phyloP scores from a whole-genome alignment of 352 stramenopile species.

The Pythium rishiriense region DNA sequence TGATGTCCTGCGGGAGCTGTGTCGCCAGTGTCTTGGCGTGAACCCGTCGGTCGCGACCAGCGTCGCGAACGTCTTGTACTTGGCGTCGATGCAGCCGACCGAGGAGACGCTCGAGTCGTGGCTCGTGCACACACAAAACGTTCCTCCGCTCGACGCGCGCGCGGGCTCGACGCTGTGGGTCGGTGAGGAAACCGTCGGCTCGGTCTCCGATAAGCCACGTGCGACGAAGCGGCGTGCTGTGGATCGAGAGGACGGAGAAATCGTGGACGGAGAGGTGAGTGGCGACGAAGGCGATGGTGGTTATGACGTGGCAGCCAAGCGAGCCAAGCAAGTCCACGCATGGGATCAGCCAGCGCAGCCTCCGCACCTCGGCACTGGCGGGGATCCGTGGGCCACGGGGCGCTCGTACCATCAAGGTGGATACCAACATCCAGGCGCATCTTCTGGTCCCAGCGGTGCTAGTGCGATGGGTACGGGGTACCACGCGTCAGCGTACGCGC shows the following conservation, averaged over 20 bases:
- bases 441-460: too few relatives aligned
- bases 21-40: constrained; percentile 50
- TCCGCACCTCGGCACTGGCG: neutral
- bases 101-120: constrained; percentile 41
- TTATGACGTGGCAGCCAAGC: constrained; percentile 12
- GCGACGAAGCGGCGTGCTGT: neutral
- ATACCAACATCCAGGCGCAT: neutral
- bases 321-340: constrained; percentile 18
- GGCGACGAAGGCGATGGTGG: constrained; percentile 32
- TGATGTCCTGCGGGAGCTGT: constrained; percentile 56
- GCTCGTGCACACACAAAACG: constrained; percentile 59
- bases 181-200: neutral
- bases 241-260: constrained; percentile 23
- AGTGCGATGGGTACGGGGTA: too few relatives aligned
- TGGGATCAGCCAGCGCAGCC: constrained; percentile 24
- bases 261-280: constrained; percentile 63
- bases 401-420: neutral
- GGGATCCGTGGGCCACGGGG: neutral
- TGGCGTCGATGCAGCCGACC: constrained; percentile 60
- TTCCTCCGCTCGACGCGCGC: constrained; percentile 41
- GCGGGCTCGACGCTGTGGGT: constrained; percentile 42
- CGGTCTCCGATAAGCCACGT: constrained; percentile 5
- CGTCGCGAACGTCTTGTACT: constrained; percentile 71
- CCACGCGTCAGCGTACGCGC: neutral
- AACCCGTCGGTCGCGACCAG: constrained; percentile 37